A percentile compares a stretch with the other conserved stretches of the same genome.
Evolutionary conservation across 2,329 filamentous ascomycete species (phyloP).

Genomic region (Rhinocladiella mackenziei): DNA sequence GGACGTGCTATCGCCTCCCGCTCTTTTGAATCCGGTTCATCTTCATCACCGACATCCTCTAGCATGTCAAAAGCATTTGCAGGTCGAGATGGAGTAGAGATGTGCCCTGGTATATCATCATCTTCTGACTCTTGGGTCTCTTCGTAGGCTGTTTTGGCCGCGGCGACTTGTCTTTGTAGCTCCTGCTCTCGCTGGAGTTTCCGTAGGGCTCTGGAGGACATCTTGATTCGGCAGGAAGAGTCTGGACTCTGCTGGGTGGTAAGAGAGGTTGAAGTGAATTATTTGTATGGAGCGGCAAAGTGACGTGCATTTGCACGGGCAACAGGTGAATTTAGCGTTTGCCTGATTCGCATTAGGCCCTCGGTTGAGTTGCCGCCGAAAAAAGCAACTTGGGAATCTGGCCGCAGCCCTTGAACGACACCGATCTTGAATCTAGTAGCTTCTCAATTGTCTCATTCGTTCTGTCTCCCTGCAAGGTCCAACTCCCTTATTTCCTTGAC

Average conservation of each 20-base stretch:
- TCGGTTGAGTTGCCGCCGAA: too few relatives aligned
- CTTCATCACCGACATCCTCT: constrained; percentile 39
- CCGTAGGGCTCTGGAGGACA: constrained; percentile 64
- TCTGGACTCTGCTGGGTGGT: background rate
- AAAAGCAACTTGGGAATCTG: too few relatives aligned
- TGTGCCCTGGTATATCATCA: constrained; percentile 31
- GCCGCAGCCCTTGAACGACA: too few relatives aligned
- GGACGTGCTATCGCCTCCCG: constrained; percentile 24
- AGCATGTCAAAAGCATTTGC: constrained; percentile 52
- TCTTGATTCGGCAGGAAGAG: constrained; percentile 32
- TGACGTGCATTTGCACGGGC: background rate
- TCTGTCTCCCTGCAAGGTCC: constrained; percentile 4
- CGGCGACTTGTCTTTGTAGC: constrained; percentile 49
- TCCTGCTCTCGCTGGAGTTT: constrained; percentile 61
- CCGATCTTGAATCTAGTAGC: too few relatives aligned
- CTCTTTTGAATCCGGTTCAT: constrained; percentile 35
- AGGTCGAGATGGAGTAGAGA: constrained; percentile 17
- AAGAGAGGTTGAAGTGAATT: background rate
- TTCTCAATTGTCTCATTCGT: background rate
- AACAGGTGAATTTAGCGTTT: background rate
- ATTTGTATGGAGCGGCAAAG: background rate
- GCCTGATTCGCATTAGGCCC: background rate
- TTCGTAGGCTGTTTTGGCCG: constrained; percentile 35
- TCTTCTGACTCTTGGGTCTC: constrained; percentile 41
- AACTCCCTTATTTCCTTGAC: constrained; percentile 6